Evolutionary conservation across 176 grass and related monocot genomes (phyloP), one percentile per base, ranked within the genome.

Genomic region (Zoysia japonica): DNA sequence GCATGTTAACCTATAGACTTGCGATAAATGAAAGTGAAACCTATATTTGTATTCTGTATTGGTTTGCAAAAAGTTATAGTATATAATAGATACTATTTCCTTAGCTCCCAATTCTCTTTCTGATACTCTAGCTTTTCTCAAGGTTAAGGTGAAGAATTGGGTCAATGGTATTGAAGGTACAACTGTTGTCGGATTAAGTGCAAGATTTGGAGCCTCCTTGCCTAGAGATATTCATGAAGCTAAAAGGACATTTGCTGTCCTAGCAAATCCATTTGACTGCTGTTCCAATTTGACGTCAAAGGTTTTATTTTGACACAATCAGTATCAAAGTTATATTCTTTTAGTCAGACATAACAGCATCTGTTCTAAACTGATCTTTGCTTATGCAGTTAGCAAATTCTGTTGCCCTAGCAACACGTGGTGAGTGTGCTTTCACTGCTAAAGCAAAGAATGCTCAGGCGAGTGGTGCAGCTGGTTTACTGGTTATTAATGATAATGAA

Each of bases 61-160:
- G 7, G 28, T 28, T 49, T 11, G 9, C 47, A 1, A 11, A 49
- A 49, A 28, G 28, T 65, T 43, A 28, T 9, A 9, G 35, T 67
- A 39, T 9, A 19, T 70, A 28, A 42, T 47, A 48, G 6, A 19
- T 9, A 35, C 48, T 17, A 6, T 53, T 52, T 53, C 10, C 49
- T 38, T 38, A 16, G 52, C 15, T 19, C 8, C 38, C 19, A 50
- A 44, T 67, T 71, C 48, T 64, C 60, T 67, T 81, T 86, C 65
- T 81, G 4, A 76, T 68, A 60, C 35, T 61, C 44, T 41, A 76
- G 15, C 39, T 74, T 84, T 74, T 59, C 43, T 88, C 81, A 89
- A 98, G 95, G 92, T 98, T 68, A 98, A 94, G 84, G 88, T 98
- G 79, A 84, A 85, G 74, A 94, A 84, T 82, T 92, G 92, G 95